Evolutionary conservation across 1,139 yeast genomes (phyloP), one percentile per base, ranked within the genome.

Genomic region (Diutina ranongensis): DNA sequence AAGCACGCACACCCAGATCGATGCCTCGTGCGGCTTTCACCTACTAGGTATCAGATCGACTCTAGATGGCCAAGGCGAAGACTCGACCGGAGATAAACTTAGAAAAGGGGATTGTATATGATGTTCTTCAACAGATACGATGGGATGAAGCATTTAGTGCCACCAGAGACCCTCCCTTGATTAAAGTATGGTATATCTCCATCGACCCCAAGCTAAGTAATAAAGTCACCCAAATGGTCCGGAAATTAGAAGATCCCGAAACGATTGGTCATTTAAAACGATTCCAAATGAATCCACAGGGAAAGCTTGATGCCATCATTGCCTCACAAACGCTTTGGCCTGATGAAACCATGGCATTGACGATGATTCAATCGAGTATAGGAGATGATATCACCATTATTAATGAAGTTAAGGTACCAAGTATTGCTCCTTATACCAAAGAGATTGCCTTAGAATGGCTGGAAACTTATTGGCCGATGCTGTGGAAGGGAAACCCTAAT

Each of bases 401-500:
- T 3, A 3, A 35, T 4, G 18, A 13, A 15, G 20, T 40, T 3
- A 18, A 27, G 16, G 35, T 40, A 8, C 84, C 92, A 0, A 54
- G 55, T 35, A 66, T 65, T 48, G 71, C 72, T 21, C 89, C 94
- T 0, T 62, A 71, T 4, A 78, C 86, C 1, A 83, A 81, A 54
- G 87, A 81, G 21, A 61, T 77, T 15, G 72, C 83, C 8, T 51
- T 61, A 1, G 65, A 67, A 41, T 88, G 96, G 97, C 73, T 89
- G 1, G 50, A 57, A 1, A 51, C 59, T 32, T 76, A 74, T 51
- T 92, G 98, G 98, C 97, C 97, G 0, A 64, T 86, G 49, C 71
- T 87, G 32, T 92, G 97, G 97, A 80, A 88, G 53, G 97, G 97
- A 0, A 86, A 89, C 56, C 94, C 95, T 0, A 72, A 82, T 51